These are phyloP conservation scores for Phytophthora capsici DNA, from an alignment of 352 stramenopile genomes.

Conservation along the genomic window DNA sequence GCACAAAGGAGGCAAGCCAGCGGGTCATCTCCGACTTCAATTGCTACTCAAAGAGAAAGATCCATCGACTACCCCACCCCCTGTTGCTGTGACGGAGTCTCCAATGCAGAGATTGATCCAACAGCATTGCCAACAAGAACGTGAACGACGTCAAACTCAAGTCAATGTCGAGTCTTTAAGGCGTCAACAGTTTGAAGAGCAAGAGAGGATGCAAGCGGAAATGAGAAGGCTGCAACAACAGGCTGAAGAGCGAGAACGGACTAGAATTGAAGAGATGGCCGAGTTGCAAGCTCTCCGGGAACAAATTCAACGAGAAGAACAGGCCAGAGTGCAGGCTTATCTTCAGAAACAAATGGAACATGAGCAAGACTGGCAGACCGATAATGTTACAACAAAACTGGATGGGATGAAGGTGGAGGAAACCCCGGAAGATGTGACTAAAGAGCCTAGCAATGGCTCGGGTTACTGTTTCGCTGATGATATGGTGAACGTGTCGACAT, in stretches of 20 bases:
- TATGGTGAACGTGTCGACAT: slow-evolving; percentile 16
- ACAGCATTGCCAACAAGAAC: slow-evolving; percentile 37
- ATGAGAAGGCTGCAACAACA: slow-evolving; percentile 16
- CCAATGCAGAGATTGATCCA: slow-evolving; percentile 31
- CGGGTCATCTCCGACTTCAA: slow-evolving; percentile 63
- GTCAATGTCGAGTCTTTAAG: slow-evolving; percentile 8
- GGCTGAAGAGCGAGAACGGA: slow-evolving; percentile 15
- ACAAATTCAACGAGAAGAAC: slow-evolving; percentile 23
- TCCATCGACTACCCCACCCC: not conserved
- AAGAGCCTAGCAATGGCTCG: not conserved
- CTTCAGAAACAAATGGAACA: slow-evolving; percentile 31
- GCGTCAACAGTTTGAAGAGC: slow-evolving; percentile 34
- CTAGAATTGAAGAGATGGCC: slow-evolving; percentile 5
- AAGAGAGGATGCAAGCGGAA: slow-evolving; percentile 18
- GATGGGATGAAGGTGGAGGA: slow-evolving; percentile 17
- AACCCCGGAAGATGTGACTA: slow-evolving; percentile 2
- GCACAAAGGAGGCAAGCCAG: slow-evolving; percentile 46
- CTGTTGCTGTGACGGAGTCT: slow-evolving; percentile 30
- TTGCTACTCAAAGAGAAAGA: slow-evolving; percentile 40
- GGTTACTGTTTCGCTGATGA: slow-evolving; percentile 29
- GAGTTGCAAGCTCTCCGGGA: slow-evolving; percentile 20
- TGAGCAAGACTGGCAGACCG: slow-evolving; percentile 24
- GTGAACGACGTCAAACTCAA: slow-evolving; percentile 14
- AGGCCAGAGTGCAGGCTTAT: slow-evolving; percentile 28
- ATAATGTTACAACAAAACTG: slow-evolving; percentile 9